Evolutionary conservation across 495 filamentous ascomycete genomes (phyloP).

Genomic region (Saxophila tyrrhenica): DNA sequence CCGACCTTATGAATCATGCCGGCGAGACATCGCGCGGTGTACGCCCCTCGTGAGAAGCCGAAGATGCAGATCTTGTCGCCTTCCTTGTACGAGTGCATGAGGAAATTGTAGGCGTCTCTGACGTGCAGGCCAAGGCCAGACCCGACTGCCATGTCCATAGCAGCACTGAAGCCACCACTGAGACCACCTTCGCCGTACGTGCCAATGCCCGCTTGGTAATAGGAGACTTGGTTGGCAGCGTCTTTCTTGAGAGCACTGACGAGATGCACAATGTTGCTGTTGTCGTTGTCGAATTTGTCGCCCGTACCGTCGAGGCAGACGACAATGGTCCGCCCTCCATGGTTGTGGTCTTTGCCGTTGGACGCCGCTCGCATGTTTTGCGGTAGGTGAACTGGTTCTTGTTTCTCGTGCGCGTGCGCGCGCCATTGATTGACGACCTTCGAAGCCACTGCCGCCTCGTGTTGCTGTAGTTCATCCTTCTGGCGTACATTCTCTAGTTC

Average conservation of each 20-base stretch:
- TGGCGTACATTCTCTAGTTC: not conserved
- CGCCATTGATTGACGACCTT: not conserved
- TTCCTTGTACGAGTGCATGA: slow-evolving; percentile 27
- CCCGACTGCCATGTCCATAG: slow-evolving; percentile 32
- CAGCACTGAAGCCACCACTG: slow-evolving; percentile 25
- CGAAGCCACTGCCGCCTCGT: not conserved
- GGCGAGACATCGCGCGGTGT: slow-evolving; percentile 30
- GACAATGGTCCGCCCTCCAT: slow-evolving; percentile 26
- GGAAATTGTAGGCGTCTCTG: slow-evolving; percentile 31
- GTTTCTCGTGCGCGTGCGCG: too few relatives aligned
- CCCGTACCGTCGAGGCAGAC: slow-evolving; percentile 35
- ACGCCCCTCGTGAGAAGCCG: slow-evolving; percentile 25
- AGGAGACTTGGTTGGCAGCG: slow-evolving; percentile 27
- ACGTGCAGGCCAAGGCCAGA: slow-evolving; percentile 31
- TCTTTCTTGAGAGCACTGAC: slow-evolving; percentile 33
- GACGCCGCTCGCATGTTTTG: slow-evolving; percentile 23
- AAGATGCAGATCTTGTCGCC: slow-evolving; percentile 32
- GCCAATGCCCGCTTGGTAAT: slow-evolving; percentile 35
- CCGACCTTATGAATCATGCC: slow-evolving; percentile 36
- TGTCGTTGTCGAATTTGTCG: slow-evolving; percentile 33
- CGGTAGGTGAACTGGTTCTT: slow-evolving; percentile 14
- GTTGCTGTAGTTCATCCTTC: not conserved
- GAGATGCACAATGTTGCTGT: slow-evolving; percentile 34
- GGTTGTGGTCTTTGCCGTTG: slow-evolving; percentile 13
- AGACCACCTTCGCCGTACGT: slow-evolving; percentile 31